phyloP scores from a whole-genome alignment of 2,329 filamentous ascomycete species.

The Leptodontidium sp. region DNA sequence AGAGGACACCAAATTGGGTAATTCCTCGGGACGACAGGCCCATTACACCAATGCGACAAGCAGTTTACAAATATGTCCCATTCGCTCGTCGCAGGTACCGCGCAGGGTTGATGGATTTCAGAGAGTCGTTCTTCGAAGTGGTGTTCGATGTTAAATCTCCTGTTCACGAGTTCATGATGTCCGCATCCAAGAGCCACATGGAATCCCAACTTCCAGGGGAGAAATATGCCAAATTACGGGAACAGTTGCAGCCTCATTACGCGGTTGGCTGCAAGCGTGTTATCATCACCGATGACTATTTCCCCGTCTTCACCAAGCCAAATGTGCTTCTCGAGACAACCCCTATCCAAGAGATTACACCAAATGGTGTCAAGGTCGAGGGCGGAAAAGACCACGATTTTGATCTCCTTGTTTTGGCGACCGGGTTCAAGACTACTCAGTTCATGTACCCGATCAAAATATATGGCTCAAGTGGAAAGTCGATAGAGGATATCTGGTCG shows the following conservation, averaged over 20 bases:
- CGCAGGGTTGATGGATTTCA: slow-evolving; percentile 61
- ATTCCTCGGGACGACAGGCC: slow-evolving; percentile 59
- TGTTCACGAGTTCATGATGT: slow-evolving; percentile 41
- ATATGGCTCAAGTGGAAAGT: slow-evolving; percentile 52
- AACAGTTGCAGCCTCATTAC: slow-evolving; percentile 62
- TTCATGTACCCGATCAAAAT: slow-evolving; percentile 66
- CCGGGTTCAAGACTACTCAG: slow-evolving; percentile 65
- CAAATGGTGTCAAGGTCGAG: slow-evolving; percentile 55
- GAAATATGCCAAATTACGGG: slow-evolving; percentile 56
- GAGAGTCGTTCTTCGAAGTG: slow-evolving; percentile 57
- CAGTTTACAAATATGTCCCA: slow-evolving; percentile 53
- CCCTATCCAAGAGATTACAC: slow-evolving; percentile 55
- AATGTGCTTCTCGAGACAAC: slow-evolving; percentile 61
- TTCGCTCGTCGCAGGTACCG: slow-evolving; percentile 59
- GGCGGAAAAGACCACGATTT: slow-evolving; percentile 54
- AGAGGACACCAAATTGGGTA: slow-evolving; percentile 67
- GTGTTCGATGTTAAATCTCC: slow-evolving; percentile 46
- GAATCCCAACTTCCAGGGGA: slow-evolving; percentile 54
- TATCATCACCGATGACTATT: slow-evolving; percentile 64
- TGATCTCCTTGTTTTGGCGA: slow-evolving; percentile 65
- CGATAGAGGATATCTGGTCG: slow-evolving; percentile 61
- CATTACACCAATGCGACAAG: slow-evolving; percentile 48
- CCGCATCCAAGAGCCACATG: slow-evolving; percentile 53
- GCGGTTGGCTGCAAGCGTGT: slow-evolving; percentile 62
- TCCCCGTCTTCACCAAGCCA: slow-evolving; percentile 54